Conservation (phyloP, 148 eudicot species). For the Chenopodium album region DNA sequence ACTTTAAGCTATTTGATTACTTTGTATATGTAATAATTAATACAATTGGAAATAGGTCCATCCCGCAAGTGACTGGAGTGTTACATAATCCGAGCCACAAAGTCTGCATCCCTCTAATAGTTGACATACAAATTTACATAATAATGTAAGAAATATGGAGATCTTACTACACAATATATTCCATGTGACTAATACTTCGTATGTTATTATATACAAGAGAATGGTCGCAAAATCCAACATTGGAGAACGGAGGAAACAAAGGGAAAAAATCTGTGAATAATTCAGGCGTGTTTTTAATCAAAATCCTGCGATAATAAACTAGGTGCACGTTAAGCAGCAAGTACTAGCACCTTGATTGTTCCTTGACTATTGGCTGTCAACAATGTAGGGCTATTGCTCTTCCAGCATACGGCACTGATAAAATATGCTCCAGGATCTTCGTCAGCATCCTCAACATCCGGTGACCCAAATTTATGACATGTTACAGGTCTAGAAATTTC, state of each 20-base stretch:
- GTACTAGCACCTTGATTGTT: constrained; percentile 81
- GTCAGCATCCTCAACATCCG: constrained; percentile 60
- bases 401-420: constrained; percentile 96
- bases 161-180: constrained; percentile 1
- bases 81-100: constrained; percentile 9
- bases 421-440: constrained; percentile 76
- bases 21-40: no score
- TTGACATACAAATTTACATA: constrained; percentile 17
- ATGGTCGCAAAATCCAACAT: constrained; percentile 7
- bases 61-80: constrained; percentile 17
- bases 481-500: constrained; percentile 81
- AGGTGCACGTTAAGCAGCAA: constrained; percentile 52
- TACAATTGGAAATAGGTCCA: neutral
- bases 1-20: no score
- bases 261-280: neutral
- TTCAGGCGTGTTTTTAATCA: neutral
- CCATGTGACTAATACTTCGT: neutral
- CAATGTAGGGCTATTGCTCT: constrained; percentile 77
- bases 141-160: constrained; percentile 12
- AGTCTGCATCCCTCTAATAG: constrained; percentile 14
- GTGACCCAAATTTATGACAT: constrained; percentile 65
- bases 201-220: constrained; percentile 10
- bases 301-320: neutral
- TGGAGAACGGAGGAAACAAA: neutral
- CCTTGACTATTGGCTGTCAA: constrained; percentile 90